Base-by-base conservation (phyloP, 2,329 filamentous ascomycete species). In the Penicillium brasilianum region DNA sequence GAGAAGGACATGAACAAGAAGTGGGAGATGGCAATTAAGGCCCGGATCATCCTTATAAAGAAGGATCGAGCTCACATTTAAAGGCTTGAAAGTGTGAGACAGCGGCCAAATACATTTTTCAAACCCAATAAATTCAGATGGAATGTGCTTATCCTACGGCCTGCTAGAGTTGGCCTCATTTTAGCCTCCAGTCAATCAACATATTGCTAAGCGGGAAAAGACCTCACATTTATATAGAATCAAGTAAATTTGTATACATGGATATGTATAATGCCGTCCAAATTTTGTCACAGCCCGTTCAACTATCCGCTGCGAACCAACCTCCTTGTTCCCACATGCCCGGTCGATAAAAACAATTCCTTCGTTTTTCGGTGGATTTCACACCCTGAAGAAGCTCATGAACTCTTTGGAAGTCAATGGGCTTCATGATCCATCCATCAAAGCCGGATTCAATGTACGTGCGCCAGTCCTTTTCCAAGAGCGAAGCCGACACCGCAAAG, bases 361-460 rank as follows among this genome's bases (percentile, higher is more conserved):
- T 76, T 18, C 91, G 83, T 0, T 83, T 78, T 0, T 84, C 77
- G 0, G 84, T 78, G 49, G 91, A 84, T 2, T 87, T 82, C 41
- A 95, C 90, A 1, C 91, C 92, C 0, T 80, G 76, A 58, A 96
- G 82, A 8, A 96, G 80, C 34, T 83, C 82, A 63, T 87, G 85
- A 0, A 96, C 82, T 9, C 92, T 84, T 66, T 87, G 86, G 72
- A 96, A 96, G 62, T 94, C 88, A 48, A 96, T 90, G 0, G 92
- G 92, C 71, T 96, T 96, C 57, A 96, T 78, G 22, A 96, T 92
- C 92, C 92, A 96, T n/a, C 90, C 92, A 67, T 96, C 92, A 67
- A 96, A 96, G 0, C 92, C 92, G 13, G 87, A 87, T 48, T 90
- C 83, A 52, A 92, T 84, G 66, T 96, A 96, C 0, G 76, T 83